Base-by-base conservation (phyloP, 495 filamentous ascomycete genomes). In the Pyronema domesticum region DNA sequence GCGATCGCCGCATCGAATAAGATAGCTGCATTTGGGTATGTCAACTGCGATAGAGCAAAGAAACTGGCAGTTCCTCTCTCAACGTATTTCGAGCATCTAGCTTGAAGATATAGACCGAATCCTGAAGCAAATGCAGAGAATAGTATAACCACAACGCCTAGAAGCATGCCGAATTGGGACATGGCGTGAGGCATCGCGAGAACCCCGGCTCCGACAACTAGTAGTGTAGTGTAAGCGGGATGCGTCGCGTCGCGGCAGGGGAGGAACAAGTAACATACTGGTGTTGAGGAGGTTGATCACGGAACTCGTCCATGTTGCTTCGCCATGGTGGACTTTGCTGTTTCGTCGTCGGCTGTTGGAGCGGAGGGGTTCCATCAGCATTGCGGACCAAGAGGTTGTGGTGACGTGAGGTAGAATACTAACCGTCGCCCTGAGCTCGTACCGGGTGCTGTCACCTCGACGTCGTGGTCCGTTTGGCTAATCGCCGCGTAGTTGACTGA, bases 241-340 rank as follows among this genome's bases (percentile, higher is more conserved):
- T 8, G 43, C 46, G 23, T 19, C 17, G 47, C 34, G 17, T 7
- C 14, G 17, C 6, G 3, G 42, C 0, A 14, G 37, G 14, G 30
- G 47, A 55, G 34, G 23, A 30, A 30, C 23, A 30, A 30, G 23
- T 30, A 14, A 68, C 74, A 50, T 76, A 86, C 83, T 96, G 6
- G 91, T 98, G 69, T 98, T 98, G 55, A 96, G 72, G 14, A 98
- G 70, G 66, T 96, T 98, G 72, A 95, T 83, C 59, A 93, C 83
- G 63, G 87, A 93, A 70, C 85, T 93, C 43, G 81, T 61, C 85
- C 88, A 95, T 51, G 83, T 82, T 49, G 93, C 91, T 60, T 86
- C 76, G 11, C 91, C 3, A 37, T 40, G 3, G 42, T 15, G 7
- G 14, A 47, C 23, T 54, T 60, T 64, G 7, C 57, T 55, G 45